Evolutionary conservation across 192 early-diverging fungal species (phyloP).

Genomic region (Backusella sp.): DNA sequence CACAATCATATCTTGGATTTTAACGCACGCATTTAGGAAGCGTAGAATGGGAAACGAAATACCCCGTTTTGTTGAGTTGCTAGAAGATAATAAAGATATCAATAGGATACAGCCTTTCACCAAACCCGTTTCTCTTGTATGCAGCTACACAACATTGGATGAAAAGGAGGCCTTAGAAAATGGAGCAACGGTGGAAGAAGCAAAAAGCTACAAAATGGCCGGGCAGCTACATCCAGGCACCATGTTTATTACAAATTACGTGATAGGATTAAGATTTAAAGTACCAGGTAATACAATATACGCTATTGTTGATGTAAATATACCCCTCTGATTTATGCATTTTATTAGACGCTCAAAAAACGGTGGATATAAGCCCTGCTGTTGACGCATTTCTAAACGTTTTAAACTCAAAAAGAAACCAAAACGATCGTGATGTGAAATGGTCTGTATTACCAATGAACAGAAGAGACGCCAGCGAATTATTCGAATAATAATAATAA

Average conservation of each 20-base stretch:
- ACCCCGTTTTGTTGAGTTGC: constrained; percentile 9
- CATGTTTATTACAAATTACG: constrained; percentile 15
- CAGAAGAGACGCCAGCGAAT: neutral
- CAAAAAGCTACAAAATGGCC: neutral
- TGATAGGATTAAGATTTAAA: constrained; percentile 17
- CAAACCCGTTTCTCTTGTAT: neutral
- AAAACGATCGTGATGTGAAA: constrained; percentile 9
- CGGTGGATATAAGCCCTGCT: neutral
- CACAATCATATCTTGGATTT: neutral
- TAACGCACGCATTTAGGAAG: constrained; percentile 6
- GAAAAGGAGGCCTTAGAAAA: neutral
- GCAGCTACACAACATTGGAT: constrained; percentile 14
- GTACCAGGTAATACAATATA: neutral
- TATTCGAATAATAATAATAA: neutral
- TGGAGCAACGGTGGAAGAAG: neutral
- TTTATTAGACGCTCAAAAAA: neutral
- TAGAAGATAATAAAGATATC: neutral
- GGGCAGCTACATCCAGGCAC: constrained; percentile 14
- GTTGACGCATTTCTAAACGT: neutral
- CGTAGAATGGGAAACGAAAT: constrained; percentile 21
- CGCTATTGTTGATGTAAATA: neutral
- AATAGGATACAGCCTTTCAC: constrained; percentile 13
- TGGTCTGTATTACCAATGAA: neutral
- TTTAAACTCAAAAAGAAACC: neutral
- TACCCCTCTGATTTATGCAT: no score